phyloP scores from a whole-genome alignment of 2,329 filamentous ascomycete genomes.

The Colletotrichum siamense region DNA sequence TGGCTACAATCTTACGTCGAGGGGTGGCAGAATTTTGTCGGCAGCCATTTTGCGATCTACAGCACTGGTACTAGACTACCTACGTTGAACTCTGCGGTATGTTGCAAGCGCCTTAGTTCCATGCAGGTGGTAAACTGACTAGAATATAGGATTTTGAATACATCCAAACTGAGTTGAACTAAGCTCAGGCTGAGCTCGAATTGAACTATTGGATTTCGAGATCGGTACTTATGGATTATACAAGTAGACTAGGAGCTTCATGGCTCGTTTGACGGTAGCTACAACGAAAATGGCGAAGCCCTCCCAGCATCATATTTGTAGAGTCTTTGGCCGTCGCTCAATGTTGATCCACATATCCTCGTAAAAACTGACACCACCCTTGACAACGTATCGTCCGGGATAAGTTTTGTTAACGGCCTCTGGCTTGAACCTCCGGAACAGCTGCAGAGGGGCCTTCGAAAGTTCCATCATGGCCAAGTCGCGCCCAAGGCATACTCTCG shows the following conservation, averaged over 20 bases:
- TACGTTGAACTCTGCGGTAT: constrained; percentile 10
- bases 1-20: constrained; percentile 16
- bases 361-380: constrained; percentile 47
- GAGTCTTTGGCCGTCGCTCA: constrained; percentile 6
- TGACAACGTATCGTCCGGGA: constrained; percentile 40
- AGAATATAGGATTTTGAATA: constrained; percentile 14
- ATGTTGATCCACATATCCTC: constrained; percentile 44
- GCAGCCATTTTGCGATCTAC: constrained; percentile 22
- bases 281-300: not conserved
- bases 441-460: constrained; percentile 49
- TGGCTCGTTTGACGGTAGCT: not conserved
- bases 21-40: constrained; percentile 23
- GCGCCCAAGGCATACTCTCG: constrained; percentile 51
- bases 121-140: not conserved
- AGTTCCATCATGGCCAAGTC: constrained; percentile 60
- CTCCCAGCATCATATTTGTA: not conserved
- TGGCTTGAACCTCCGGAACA: constrained; percentile 44
- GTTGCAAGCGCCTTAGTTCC: not conserved
- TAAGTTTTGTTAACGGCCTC: constrained; percentile 31
- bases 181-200: not conserved
- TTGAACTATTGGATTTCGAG: not conserved
- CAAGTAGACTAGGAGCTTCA: not conserved
- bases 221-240: not conserved
- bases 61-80: constrained; percentile 14
- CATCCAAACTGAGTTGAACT: constrained; percentile 15